Evolutionary conservation across 78 protist genomes (phyloP).

Genomic region (Corallochytrium limacisporum): DNA sequence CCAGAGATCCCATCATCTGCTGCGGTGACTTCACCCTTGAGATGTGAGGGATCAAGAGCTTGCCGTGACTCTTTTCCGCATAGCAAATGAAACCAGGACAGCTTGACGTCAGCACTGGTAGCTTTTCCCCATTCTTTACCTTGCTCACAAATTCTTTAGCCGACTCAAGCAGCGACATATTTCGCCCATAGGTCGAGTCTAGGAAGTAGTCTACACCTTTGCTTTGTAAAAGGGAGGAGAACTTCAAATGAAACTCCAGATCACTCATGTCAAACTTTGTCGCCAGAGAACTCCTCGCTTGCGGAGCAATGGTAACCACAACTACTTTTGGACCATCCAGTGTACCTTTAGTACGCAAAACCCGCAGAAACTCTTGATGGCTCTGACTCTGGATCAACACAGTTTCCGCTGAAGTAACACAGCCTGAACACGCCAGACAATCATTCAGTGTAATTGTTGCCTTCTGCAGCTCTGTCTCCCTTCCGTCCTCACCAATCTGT

Average conservation of each 20-base stretch:
- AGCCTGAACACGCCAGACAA: constrained; percentile 80
- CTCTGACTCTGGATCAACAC: constrained; percentile 77
- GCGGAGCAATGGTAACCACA: no score
- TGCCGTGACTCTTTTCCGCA: constrained; percentile 80
- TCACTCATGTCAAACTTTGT: no score
- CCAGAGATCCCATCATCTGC: constrained; percentile 75
- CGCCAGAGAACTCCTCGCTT: no score
- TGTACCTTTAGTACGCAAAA: no score
- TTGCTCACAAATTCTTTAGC: background rate
- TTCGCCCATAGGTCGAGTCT: no score
- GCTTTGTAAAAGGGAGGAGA: no score
- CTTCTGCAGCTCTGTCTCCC: constrained; percentile 9
- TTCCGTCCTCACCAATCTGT: constrained; percentile 36
- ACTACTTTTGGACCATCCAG: no score
- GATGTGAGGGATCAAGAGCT: constrained; percentile 58
- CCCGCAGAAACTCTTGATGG: constrained; percentile 30
- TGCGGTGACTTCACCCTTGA: constrained; percentile 74
- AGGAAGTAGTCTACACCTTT: no score
- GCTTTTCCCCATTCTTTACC: background rate
- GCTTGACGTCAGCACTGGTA: constrained; percentile 65
- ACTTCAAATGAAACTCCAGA: no score
- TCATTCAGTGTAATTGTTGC: constrained; percentile 72
- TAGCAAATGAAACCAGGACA: constrained; percentile 93
- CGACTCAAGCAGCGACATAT: background rate
- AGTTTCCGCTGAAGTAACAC: constrained; percentile 82